phyloP scores from a whole-genome alignment of 208 protist genomes.

The Vickermania spadyakhi region DNA sequence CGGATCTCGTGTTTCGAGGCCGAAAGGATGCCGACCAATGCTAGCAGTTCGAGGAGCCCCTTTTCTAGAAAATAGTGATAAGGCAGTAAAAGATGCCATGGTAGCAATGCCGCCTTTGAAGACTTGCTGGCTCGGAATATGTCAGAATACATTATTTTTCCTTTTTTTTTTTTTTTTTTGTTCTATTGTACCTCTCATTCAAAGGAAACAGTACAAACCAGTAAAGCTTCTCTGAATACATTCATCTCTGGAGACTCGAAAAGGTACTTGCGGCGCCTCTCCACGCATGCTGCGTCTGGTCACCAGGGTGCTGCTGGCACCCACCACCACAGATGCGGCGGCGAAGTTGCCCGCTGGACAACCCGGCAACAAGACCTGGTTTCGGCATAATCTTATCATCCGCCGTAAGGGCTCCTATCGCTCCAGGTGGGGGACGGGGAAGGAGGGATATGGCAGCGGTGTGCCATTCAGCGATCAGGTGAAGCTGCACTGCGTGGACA shows the following conservation, averaged over 20 bases:
- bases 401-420: conserved; percentile 77
- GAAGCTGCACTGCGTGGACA: conserved; percentile 90
- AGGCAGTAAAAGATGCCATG: no score
- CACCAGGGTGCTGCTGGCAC: conserved; percentile 20
- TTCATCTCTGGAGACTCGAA: no score
- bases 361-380: conserved; percentile 79
- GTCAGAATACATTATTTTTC: no score
- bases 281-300: no score
- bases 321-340: conserved; percentile 68
- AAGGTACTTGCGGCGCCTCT: no score
- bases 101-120: no score
- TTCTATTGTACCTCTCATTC: conserved; percentile 1
- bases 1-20: conserved; percentile 40
- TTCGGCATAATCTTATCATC: conserved; percentile 79
- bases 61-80: no score
- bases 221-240: no score
- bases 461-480: conserved; percentile 82
- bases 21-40: conserved; percentile 24
- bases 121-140: no score
- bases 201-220: not conserved
- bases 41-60: no score
- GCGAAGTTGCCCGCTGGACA: conserved; percentile 83
- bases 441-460: conserved; percentile 70
- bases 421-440: conserved; percentile 77
- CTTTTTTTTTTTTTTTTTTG: no score